These are phyloP conservation scores for Pseudozyma tsukubaensis DNA, from an alignment of 1,284 basidiomycete species.

Conservation along the genomic window DNA sequence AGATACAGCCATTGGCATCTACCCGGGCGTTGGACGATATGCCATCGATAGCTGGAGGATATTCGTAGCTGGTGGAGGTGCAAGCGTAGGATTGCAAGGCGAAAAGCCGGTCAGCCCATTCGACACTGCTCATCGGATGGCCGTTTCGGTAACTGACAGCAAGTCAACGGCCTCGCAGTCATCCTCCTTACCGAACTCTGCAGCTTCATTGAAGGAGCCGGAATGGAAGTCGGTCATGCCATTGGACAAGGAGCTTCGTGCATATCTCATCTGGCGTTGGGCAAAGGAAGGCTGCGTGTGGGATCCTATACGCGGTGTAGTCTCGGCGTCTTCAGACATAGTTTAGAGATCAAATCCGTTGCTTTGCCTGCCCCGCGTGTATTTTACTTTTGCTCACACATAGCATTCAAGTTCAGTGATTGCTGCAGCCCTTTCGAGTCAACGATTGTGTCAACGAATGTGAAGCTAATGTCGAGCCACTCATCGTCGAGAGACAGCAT, in stretches of 20 bases:
- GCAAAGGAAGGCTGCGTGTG: slow-evolving; percentile 36
- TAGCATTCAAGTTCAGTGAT: too few species aligned
- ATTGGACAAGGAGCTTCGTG: slow-evolving; percentile 46
- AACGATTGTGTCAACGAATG: too few species aligned
- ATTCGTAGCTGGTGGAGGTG: slow-evolving; percentile 34
- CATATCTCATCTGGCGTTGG: slow-evolving; percentile 46
- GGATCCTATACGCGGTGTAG: slow-evolving; percentile 28
- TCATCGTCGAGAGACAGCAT: too few species aligned
- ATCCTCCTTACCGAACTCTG: too few species aligned
- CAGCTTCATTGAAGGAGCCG: neutral
- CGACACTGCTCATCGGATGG: slow-evolving; percentile 1
- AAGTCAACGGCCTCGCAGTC: neutral
- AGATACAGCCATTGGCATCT: slow-evolving; percentile 32
- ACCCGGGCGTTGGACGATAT: slow-evolving; percentile 41
- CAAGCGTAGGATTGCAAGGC: slow-evolving; percentile 20
- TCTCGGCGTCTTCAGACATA: neutral
- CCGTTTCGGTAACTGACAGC: neutral
- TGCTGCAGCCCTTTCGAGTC: too few species aligned
- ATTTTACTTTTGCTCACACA: too few species aligned
- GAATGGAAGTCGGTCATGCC: slow-evolving; percentile 46
- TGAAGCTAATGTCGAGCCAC: too few species aligned
- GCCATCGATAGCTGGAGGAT: slow-evolving; percentile 46
- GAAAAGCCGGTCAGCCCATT: slow-evolving; percentile 22
- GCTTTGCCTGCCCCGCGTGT: too few species aligned
- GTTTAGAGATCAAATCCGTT: neutral